Conservation (phyloP, 129 eudicot species). For the Smallanthus sonchifolius region DNA sequence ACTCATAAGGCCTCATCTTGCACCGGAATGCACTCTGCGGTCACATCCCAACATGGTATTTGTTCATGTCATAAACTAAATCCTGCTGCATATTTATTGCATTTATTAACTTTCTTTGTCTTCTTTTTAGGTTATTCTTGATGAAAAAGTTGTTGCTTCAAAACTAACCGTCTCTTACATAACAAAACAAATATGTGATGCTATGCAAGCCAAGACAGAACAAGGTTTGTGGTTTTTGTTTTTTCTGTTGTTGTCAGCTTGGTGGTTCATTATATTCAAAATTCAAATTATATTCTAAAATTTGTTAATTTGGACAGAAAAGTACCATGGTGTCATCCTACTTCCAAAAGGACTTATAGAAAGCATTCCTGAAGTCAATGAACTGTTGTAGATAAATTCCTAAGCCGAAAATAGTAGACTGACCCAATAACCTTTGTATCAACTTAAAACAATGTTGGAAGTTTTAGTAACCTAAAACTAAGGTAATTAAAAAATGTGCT, state of each 20-base stretch:
- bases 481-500: neutral
- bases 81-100: neutral
- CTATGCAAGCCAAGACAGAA: slow-evolving; percentile 87
- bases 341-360: slow-evolving; percentile 97
- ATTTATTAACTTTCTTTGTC: neutral
- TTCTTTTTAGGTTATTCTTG: slow-evolving; percentile 75
- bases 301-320: slow-evolving; percentile 42
- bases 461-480: neutral
- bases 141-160: slow-evolving; percentile 92
- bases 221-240: slow-evolving; percentile 43
- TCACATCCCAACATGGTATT: slow-evolving; percentile 92
- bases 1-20: slow-evolving; percentile 98
- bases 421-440: neutral
- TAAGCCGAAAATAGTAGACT: neutral
- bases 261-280: neutral
- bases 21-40: slow-evolving; percentile 92
- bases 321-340: slow-evolving; percentile 86
- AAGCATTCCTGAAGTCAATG: slow-evolving; percentile 95
- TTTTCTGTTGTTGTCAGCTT: neutral
- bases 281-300: neutral
- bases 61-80: neutral
- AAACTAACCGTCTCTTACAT: slow-evolving; percentile 85
- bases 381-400: slow-evolving; percentile 63
- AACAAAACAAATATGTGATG: slow-evolving; percentile 93
- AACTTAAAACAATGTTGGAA: neutral